Evolutionary conservation across 1,284 basidiomycete genomes (phyloP).

Genomic region (Cystobasidium pallidum): DNA sequence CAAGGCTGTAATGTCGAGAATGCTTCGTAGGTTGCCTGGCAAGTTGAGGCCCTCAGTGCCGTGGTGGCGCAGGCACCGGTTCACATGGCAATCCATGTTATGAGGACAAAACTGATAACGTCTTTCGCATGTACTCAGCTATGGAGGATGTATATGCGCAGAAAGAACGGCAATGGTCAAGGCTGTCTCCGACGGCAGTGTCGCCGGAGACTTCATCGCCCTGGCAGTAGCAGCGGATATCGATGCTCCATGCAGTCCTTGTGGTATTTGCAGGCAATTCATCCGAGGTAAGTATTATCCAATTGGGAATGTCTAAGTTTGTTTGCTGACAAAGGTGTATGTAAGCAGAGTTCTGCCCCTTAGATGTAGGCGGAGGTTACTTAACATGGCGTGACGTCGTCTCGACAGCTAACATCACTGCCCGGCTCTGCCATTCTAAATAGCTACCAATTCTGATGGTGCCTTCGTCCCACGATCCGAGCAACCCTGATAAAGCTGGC

Average conservation of each 20-base stretch:
- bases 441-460: conserved; percentile 77
- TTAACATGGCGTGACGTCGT: neutral
- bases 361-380: conserved; percentile 50
- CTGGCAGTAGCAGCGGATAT: conserved; percentile 68
- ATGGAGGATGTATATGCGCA: conserved; percentile 70
- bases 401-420: conserved; percentile 33
- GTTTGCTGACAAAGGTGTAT: neutral
- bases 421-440: neutral
- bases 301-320: neutral
- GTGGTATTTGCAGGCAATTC: conserved; percentile 44
- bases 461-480: conserved; percentile 65
- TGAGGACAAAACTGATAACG: neutral
- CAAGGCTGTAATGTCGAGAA: conserved; percentile 58
- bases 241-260: conserved; percentile 41
- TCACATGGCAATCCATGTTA: neutral
- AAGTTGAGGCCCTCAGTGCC: no score
- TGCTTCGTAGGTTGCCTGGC: conserved; percentile 49
- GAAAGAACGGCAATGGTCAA: conserved; percentile 74
- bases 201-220: conserved; percentile 68
- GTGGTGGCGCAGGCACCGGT: conserved; percentile 5
- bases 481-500: conserved; percentile 54
- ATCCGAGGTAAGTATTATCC: conserved; percentile 59
- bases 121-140: conserved; percentile 39
- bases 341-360: conserved; percentile 71
- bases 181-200: conserved; percentile 57